Evolutionary conservation across 768 basidiomycete genomes (phyloP), one percentile per base, ranked within the genome.

Genomic region (Xerocomellus dryophilus): DNA sequence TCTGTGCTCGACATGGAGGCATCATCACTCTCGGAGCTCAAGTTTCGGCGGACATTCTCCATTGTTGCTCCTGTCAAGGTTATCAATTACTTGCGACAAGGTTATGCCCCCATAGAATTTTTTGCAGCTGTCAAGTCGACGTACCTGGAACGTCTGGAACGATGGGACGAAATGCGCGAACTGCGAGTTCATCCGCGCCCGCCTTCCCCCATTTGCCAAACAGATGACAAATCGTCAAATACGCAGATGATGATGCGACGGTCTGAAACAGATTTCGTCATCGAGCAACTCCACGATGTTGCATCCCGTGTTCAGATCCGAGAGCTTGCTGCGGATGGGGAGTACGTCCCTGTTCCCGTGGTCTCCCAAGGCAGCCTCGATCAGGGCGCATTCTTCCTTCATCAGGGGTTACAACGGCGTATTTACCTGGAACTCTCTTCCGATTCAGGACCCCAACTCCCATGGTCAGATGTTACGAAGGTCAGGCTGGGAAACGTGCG

Each of bases 141-240:
- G 15, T 98, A 96, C 70, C 69, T 98, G 61, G 88, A 92, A 57
- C 83, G 93, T 7, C 74, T 98, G 71, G 93, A 94, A 64, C 81
- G 89, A 51, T 97, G 93, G 94, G 96, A 98, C 65, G 90, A 94
- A 66, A 79, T 90, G 77, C 83, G 93, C 32, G 94, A 98, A 59
- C 82, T 88, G 44, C 81, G 82, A 58, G 72, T 75, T 54, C 74
- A 66, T 64, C 73, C 72, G 57, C 68, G 57, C 35, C 69, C 76
- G 40, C 66, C 73, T 43, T 71, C 67, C 50, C 50, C 66, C 23
- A 54, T 47, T 27, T 61, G 63, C 35, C 66, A 65, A 44, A 20
- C 53, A 4, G 79, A 81, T 43, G 72, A 61, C 58, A 71, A 68
- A 40, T 73, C 81, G 2, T 69, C 76, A 29, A 71, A 68, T 47